Conservation (phyloP, 257 asterid species). For the Jasminum sambac region DNA sequence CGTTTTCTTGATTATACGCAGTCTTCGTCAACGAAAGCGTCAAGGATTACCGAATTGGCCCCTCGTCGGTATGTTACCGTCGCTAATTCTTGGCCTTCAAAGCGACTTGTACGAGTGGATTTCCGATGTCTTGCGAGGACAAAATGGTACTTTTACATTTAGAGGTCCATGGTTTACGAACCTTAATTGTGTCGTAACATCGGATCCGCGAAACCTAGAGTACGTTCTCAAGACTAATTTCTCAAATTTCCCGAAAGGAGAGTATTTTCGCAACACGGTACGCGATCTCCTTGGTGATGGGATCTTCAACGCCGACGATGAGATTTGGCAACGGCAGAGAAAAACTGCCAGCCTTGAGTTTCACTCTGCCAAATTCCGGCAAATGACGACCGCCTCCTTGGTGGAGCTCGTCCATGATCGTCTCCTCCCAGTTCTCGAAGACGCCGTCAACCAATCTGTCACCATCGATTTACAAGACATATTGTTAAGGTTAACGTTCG, state of each 20-base stretch:
- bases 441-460: constrained; percentile 29
- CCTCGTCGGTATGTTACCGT: constrained; percentile 82
- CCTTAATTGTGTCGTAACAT: constrained; percentile 80
- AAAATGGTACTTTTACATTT: constrained; percentile 70
- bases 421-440: constrained; percentile 69
- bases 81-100: constrained; percentile 55
- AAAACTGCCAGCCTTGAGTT: constrained; percentile 84
- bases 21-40: constrained; percentile 39
- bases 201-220: constrained; percentile 80
- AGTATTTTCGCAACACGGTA: constrained; percentile 60
- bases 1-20: constrained; percentile 52
- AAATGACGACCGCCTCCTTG: constrained; percentile 65
- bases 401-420: constrained; percentile 74
- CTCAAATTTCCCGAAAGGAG: constrained; percentile 77
- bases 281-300: constrained; percentile 84
- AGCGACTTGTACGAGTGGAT: constrained; percentile 80
- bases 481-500: constrained; percentile 77
- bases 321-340: constrained; percentile 76
- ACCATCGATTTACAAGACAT: constrained; percentile 70
- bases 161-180: constrained; percentile 82
- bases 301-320: constrained; percentile 79
- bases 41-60: constrained; percentile 84
- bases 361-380: constrained; percentile 74
- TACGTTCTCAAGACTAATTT: constrained; percentile 77
- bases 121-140: constrained; percentile 44